Conservation (phyloP, 106 monocot species). For the Acorus gramineus region DNA sequence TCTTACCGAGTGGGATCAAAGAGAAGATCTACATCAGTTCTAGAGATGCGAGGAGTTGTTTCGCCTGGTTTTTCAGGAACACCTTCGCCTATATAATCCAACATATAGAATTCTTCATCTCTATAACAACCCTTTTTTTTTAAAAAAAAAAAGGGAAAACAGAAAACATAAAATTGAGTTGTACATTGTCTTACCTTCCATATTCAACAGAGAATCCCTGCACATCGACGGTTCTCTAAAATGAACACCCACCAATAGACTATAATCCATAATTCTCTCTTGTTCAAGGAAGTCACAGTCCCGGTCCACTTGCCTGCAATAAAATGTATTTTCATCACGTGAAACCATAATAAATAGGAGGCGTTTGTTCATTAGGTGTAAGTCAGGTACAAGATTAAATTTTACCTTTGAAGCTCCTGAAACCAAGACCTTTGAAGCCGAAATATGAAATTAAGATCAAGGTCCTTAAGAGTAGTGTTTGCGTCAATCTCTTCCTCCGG, state of each 20-base stretch:
- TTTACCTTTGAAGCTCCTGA: constrained; percentile 25
- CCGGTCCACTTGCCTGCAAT: constrained; percentile 14
- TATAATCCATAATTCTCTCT: constrained; percentile 21
- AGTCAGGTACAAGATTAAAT: not conserved
- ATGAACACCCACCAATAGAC: constrained; percentile 22
- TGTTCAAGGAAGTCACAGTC: constrained; percentile 14
- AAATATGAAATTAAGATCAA: constrained; percentile 32
- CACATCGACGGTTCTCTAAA: constrained; percentile 1
- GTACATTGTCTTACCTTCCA: not conserved
- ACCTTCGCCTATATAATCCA: constrained; percentile 4
- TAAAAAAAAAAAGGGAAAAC: not conserved
- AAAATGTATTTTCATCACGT: not conserved
- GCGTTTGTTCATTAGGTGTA: not conserved
- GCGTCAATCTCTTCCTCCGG: constrained; percentile 27
- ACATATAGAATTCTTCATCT: too few species aligned
- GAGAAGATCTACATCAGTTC: constrained; percentile 27
- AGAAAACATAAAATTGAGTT: not conserved
- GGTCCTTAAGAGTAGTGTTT: constrained; percentile 30
- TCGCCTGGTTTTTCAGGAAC: constrained; percentile 7
- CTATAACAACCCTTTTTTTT: too few species aligned
- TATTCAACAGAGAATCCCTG: constrained; percentile 5
- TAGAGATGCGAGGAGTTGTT: constrained; percentile 16
- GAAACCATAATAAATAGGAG: not conserved
- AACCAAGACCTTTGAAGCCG: constrained; percentile 21
- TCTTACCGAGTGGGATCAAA: constrained; percentile 26